Conservation (phyloP, 2,329 filamentous ascomycete genomes). For the Colletotrichum sojae region DNA sequence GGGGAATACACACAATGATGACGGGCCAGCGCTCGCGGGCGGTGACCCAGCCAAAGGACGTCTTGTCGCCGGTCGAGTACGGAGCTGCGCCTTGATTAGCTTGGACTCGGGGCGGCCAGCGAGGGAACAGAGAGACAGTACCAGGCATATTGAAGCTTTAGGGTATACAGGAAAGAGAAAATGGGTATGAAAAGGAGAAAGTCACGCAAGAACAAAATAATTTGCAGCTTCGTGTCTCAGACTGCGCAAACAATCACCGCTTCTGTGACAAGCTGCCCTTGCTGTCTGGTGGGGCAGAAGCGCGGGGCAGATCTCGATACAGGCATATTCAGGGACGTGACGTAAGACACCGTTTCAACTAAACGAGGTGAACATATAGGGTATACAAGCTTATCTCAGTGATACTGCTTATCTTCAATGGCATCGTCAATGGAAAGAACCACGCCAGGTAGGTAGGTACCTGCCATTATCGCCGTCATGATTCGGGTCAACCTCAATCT, state of each 20-base stretch:
- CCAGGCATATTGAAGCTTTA: conserved; percentile 33
- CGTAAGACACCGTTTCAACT: conserved; percentile 25
- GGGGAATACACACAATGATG: conserved; percentile 77
- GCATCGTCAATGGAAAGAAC: not conserved
- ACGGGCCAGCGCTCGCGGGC: conserved; percentile 92
- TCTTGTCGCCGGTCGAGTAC: conserved; percentile 84
- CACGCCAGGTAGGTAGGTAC: not conserved
- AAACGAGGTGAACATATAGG: not conserved
- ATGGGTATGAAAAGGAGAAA: not conserved
- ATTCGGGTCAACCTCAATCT: too few species aligned
- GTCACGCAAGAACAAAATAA: not conserved
- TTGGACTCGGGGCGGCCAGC: not conserved
- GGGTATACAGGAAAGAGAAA: not conserved
- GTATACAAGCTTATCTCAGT: not conserved
- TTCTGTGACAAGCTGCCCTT: conserved; percentile 31
- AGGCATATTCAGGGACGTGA: conserved; percentile 21
- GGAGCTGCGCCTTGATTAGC: conserved; percentile 67
- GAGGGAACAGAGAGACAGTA: not conserved
- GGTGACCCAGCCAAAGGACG: conserved; percentile 89
- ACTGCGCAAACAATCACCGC: conserved; percentile 8
- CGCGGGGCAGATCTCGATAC: conserved; percentile 34
- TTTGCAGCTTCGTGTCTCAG: conserved; percentile 24
- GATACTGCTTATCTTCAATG: not conserved
- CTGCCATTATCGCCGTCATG: too few species aligned
- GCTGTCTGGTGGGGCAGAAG: conserved; percentile 28